Evolutionary conservation across 805 yeast species (phyloP).

Genomic region (Clavispora phyllophila): DNA sequence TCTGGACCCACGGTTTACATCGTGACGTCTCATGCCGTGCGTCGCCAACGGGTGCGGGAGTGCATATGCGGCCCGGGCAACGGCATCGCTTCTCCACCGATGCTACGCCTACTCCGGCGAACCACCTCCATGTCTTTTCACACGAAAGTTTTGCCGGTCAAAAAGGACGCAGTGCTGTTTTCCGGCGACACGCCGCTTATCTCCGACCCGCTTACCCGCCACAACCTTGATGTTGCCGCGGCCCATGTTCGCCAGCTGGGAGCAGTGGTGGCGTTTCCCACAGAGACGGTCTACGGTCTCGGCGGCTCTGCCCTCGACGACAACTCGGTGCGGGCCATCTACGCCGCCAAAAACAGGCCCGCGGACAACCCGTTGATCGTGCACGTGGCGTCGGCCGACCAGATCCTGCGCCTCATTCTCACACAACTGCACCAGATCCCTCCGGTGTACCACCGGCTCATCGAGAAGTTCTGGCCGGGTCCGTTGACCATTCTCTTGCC

Average conservation of each 20-base stretch:
- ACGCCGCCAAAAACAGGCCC: conserved; percentile 87
- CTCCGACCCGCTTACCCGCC: conserved; percentile 47
- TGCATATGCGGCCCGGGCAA: neutral
- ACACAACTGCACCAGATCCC: conserved; percentile 54
- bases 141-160: conserved; percentile 48
- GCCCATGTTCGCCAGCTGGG: conserved; percentile 9
- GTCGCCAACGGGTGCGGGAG: neutral
- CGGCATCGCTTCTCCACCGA: conserved; percentile 1
- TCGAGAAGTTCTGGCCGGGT: conserved; percentile 88
- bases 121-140: conserved; percentile 8
- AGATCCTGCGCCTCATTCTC: conserved; percentile 58
- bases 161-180: conserved; percentile 48
- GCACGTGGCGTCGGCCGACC: conserved; percentile 76
- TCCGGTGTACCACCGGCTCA: conserved; percentile 54
- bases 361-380: conserved; percentile 92
- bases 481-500: conserved; percentile 88
- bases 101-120: neutral
- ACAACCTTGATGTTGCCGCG: conserved; percentile 49
- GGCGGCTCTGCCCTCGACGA: conserved; percentile 83
- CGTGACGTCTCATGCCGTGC: neutral
- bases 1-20: neutral
- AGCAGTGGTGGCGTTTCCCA: conserved; percentile 81
- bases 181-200: conserved; percentile 41
- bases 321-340: conserved; percentile 69
- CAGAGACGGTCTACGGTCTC: conserved; percentile 95